phyloP scores from a whole-genome alignment of 371 early-diverging fungal species.

The Conidiobolus incongruus region DNA sequence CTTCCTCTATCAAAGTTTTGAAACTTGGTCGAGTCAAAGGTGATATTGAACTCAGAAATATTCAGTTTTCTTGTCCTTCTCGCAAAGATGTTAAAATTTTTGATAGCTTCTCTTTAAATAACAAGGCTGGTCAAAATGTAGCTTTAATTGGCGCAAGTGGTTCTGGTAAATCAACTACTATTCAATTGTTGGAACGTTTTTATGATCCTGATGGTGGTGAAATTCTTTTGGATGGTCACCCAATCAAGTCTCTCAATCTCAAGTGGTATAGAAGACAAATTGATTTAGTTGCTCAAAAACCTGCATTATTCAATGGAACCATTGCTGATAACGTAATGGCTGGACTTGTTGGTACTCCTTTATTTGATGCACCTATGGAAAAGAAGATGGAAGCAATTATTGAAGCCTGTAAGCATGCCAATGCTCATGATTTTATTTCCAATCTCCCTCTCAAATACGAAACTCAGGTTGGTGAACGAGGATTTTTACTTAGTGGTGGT shows the following conservation, averaged over 20 bases:
- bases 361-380: slow-evolving; percentile 8
- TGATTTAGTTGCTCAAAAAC: slow-evolving; percentile 51
- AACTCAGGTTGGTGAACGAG: slow-evolving; percentile 39
- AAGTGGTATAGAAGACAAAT: slow-evolving; percentile 31
- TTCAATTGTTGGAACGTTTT: slow-evolving; percentile 33
- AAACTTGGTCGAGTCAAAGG: slow-evolving; percentile 23
- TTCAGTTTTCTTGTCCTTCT: slow-evolving; percentile 40
- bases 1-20: slow-evolving; percentile 22
- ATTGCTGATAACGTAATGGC: slow-evolving; percentile 54
- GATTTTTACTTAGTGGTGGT: slow-evolving; percentile 22
- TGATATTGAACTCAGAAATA: slow-evolving; percentile 31
- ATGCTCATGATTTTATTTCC: slow-evolving; percentile 48
- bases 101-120: slow-evolving; percentile 22
- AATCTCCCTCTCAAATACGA: slow-evolving; percentile 51
- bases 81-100: slow-evolving; percentile 31
- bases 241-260: slow-evolving; percentile 23
- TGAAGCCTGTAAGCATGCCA: slow-evolving; percentile 33
- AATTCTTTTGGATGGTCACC: slow-evolving; percentile 28
- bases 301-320: slow-evolving; percentile 32
- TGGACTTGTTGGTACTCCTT: slow-evolving; percentile 18
- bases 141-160: slow-evolving; percentile 47
- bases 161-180: slow-evolving; percentile 34
- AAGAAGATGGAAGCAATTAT: slow-evolving; percentile 12
- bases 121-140: slow-evolving; percentile 31
- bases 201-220: slow-evolving; percentile 31